A percentile compares a stretch with the other conserved stretches of the same genome.
Conservation (phyloP, 2,329 filamentous ascomycete genomes). For the Fusarium multiceps region DNA sequence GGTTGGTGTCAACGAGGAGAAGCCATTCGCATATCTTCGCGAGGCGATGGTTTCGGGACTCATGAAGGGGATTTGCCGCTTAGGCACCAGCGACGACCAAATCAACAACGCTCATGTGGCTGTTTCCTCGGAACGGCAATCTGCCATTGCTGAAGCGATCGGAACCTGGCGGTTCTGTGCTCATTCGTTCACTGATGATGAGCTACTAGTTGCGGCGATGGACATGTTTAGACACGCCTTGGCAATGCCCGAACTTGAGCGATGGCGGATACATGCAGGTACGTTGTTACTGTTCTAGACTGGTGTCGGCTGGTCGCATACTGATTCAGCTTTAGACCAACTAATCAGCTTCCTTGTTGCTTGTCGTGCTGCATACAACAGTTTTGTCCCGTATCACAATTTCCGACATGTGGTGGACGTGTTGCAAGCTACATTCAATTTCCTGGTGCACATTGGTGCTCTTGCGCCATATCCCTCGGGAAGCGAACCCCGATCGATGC, state of each 20-base stretch:
- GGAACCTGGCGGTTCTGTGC: conserved; percentile 90
- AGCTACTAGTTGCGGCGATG: conserved; percentile 85
- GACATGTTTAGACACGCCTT: conserved; percentile 92
- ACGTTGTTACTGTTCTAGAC: conserved; percentile 50
- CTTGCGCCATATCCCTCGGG: conserved; percentile 73
- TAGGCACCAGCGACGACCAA: conserved; percentile 70
- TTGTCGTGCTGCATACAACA: conserved; percentile 94
- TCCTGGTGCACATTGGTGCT: conserved; percentile 82
- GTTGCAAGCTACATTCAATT: conserved; percentile 90
- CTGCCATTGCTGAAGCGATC: conserved; percentile 74
- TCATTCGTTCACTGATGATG: conserved; percentile 89
- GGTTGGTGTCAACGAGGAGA: conserved; percentile 87
- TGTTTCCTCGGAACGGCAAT: conserved; percentile 73
- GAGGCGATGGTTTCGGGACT: conserved; percentile 94
- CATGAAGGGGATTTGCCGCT: conserved; percentile 89
- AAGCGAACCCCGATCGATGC: conserved; percentile 45
- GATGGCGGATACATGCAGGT: conserved; percentile 84
- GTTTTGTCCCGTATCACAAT: conserved; percentile 96
- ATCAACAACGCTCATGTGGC: conserved; percentile 74
- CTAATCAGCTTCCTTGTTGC: conserved; percentile 87
- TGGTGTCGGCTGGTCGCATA: conserved; percentile 33
- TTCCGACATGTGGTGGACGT: conserved; percentile 98
- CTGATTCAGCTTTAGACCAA: conserved; percentile 71
- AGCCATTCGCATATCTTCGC: conserved; percentile 88
- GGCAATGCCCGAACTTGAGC: conserved; percentile 80